Evolutionary conservation across 495 filamentous ascomycete species (phyloP).

Genomic region (Xylaria nigripes): DNA sequence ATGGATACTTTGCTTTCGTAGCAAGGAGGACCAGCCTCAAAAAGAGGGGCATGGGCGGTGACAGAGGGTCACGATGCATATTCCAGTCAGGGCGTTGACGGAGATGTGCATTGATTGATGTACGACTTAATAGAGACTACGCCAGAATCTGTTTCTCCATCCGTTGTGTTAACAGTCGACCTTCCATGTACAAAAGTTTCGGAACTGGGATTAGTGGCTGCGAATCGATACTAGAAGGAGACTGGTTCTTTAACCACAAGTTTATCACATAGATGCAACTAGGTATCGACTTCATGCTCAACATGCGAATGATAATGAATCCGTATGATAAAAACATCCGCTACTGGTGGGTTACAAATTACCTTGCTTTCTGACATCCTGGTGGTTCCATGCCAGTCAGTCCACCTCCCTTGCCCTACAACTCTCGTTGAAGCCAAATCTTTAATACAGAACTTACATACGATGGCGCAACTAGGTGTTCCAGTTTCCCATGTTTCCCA

Average conservation of each 20-base stretch:
- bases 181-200: not conserved
- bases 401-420: too few species aligned
- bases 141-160: conserved; percentile 1
- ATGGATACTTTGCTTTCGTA: conserved; percentile 9
- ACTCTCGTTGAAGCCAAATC: too few species aligned
- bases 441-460: too few species aligned
- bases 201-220: not conserved
- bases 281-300: not conserved
- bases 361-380: too few species aligned
- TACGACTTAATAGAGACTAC: conserved; percentile 10
- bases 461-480: too few species aligned
- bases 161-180: not conserved
- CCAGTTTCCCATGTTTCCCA: too few species aligned
- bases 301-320: too few species aligned
- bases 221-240: not conserved
- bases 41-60: not conserved
- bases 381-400: too few species aligned
- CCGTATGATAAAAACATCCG: too few species aligned
- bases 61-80: not conserved
- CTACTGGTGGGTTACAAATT: too few species aligned
- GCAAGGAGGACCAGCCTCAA: conserved; percentile 1
- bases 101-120: not conserved
- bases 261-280: too few species aligned
- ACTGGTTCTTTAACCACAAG: not conserved
- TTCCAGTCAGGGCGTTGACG: conserved; percentile 1